These are phyloP conservation scores for Elongisporangium anandrum DNA, from an alignment of 352 stramenopile species.

Conservation along the genomic window DNA sequence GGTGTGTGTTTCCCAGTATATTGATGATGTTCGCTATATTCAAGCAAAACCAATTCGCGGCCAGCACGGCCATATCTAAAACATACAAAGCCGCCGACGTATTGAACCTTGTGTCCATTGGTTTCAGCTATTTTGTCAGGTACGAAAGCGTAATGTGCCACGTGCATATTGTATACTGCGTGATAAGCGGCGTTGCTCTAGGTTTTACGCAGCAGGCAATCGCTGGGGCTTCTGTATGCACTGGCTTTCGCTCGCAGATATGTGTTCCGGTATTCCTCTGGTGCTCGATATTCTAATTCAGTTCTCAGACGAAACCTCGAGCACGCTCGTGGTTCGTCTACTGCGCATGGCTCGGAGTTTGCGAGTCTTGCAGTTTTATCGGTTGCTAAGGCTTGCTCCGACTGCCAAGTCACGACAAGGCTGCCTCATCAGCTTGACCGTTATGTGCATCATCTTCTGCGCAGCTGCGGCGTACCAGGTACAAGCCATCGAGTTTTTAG, in stretches of 20 bases:
- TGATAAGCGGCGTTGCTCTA: constrained; percentile 2
- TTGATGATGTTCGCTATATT: constrained; percentile 58
- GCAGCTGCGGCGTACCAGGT: constrained; percentile 54
- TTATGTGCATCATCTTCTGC: constrained; percentile 60
- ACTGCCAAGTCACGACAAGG: constrained; percentile 51
- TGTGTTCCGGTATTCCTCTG: constrained; percentile 42
- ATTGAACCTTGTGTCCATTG: constrained; percentile 42
- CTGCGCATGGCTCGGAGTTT: constrained; percentile 62
- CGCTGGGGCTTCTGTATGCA: constrained; percentile 46
- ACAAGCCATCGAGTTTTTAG: too few relatives aligned
- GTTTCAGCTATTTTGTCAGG: constrained; percentile 38
- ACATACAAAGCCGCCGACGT: constrained; percentile 41
- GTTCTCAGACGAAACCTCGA: constrained; percentile 15
- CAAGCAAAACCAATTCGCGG: constrained; percentile 53
- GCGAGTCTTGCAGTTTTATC: constrained; percentile 60
- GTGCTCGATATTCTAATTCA: constrained; percentile 28
- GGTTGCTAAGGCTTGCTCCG: constrained; percentile 50
- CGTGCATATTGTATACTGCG: neutral
- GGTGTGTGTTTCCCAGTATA: too few relatives aligned
- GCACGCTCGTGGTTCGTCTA: constrained; percentile 50
- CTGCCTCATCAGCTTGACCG: constrained; percentile 48
- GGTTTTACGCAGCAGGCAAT: constrained; percentile 64
- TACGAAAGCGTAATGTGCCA: constrained; percentile 6
- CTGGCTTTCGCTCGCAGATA: constrained; percentile 62
- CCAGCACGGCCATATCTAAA: constrained; percentile 21